A percentile compares a stretch with the other conserved stretches of the same genome.
Conservation (phyloP, 179 eudicot genomes). For the Beta corolliflora region DNA sequence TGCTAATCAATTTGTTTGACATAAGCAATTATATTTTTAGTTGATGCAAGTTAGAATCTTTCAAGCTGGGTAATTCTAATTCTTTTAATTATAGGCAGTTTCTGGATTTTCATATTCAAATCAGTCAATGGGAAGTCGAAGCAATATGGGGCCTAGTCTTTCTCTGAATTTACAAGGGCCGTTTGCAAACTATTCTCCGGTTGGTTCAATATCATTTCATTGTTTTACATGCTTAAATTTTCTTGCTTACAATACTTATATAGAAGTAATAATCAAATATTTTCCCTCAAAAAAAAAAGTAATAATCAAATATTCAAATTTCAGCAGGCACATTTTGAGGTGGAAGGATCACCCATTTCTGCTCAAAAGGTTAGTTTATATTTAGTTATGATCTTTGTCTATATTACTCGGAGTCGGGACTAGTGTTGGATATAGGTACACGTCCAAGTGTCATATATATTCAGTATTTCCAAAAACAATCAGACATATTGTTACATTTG, state of each 20-base stretch:
- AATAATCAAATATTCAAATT: no score
- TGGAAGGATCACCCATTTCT: slow-evolving; percentile 7
- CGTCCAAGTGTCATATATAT: background rate
- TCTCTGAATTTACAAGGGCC: slow-evolving; percentile 11
- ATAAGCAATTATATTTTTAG: background rate
- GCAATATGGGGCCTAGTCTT: background rate
- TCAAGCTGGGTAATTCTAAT: background rate
- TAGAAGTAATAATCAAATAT: no score
- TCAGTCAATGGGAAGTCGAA: slow-evolving; percentile 9
- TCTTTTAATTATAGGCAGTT: background rate
- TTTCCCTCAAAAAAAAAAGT: no score
- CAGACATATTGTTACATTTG: no score
- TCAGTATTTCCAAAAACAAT: no score
- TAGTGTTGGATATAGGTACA: background rate
- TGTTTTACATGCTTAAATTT: background rate
- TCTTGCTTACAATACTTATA: background rate
- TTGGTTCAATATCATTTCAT: background rate
- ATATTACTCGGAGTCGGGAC: background rate
- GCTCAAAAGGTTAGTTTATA: slow-evolving; percentile 13
- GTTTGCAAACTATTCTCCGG: slow-evolving; percentile 6
- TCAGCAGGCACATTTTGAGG: slow-evolving; percentile 13
- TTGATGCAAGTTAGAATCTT: background rate
- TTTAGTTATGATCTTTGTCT: background rate
- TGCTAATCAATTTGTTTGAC: background rate
- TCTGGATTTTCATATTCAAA: background rate